Evolutionary conservation across 352 stramenopile species (phyloP).

Genomic region (Phytophthora sansomeana): DNA sequence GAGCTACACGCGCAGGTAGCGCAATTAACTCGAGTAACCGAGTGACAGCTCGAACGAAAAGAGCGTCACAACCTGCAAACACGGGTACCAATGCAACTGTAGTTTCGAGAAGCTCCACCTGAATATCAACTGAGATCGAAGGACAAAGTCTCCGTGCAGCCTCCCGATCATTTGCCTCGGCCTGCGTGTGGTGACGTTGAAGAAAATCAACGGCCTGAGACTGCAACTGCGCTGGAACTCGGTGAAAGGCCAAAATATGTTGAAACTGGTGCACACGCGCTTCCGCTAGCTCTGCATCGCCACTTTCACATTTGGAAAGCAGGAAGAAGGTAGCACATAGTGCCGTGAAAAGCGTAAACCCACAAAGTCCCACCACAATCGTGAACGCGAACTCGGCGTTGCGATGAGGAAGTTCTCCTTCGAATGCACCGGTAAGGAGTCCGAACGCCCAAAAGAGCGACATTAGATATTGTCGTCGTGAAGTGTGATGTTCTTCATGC

Average conservation of each 20-base stretch:
- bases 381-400: slow-evolving; percentile 69
- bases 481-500: slow-evolving; percentile 19
- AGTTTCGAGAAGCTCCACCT: slow-evolving; percentile 63
- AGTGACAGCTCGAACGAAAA: slow-evolving; percentile 69
- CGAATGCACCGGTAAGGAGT: slow-evolving; percentile 60
- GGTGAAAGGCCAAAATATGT: slow-evolving; percentile 73
- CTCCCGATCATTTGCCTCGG: slow-evolving; percentile 69
- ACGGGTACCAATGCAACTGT: slow-evolving; percentile 66
- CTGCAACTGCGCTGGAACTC: slow-evolving; percentile 57
- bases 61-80: slow-evolving; percentile 60
- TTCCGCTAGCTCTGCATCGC: slow-evolving; percentile 60
- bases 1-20: slow-evolving; percentile 58
- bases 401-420: slow-evolving; percentile 64
- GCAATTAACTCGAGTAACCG: slow-evolving; percentile 65
- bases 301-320: slow-evolving; percentile 73
- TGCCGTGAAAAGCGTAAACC: slow-evolving; percentile 76
- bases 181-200: slow-evolving; percentile 71
- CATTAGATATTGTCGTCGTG: slow-evolving; percentile 50
- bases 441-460: slow-evolving; percentile 78
- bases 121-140: slow-evolving; percentile 77
- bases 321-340: slow-evolving; percentile 81
- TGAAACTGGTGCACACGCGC: slow-evolving; percentile 74
- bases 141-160: slow-evolving; percentile 65
- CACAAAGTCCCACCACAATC: slow-evolving; percentile 58
- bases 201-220: slow-evolving; percentile 68